Conservation (phyloP, 2,329 filamentous ascomycete species). For the Cytospora schulzeri region DNA sequence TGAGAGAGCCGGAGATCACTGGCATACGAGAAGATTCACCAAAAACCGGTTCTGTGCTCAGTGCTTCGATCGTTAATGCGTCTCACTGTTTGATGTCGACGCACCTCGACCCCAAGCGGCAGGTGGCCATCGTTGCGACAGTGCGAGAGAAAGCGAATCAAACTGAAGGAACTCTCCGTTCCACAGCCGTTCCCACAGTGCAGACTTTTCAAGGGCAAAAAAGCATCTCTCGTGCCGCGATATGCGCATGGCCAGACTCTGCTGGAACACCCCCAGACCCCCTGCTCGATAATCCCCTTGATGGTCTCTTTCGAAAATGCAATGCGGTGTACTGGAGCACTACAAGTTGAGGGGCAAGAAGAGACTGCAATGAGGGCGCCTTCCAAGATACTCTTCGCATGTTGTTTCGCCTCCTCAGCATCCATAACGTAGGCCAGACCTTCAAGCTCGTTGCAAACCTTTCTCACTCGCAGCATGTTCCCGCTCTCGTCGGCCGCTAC, state of each 20-base stretch:
- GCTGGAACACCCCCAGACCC: background rate
- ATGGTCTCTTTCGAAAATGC: background rate
- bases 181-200: conserved; percentile 16
- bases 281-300: background rate
- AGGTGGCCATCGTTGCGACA: background rate
- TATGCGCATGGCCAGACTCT: conserved; percentile 3
- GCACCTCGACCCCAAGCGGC: background rate
- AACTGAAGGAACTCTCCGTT: background rate
- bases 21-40: background rate
- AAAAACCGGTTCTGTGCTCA: background rate
- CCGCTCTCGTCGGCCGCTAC: conserved; percentile 12
- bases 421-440: background rate
- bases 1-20: background rate
- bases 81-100: background rate
- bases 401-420: background rate
- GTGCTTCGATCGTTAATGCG: background rate
- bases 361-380: background rate
- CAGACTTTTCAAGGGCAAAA: background rate
- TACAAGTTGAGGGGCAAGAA: background rate
- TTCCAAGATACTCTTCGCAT: background rate
- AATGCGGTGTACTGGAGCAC: background rate
- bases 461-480: conserved; percentile 21
- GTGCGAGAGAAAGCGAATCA: background rate
- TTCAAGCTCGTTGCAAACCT: conserved; percentile 2
- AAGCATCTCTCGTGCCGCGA: conserved; percentile 6